These are phyloP conservation scores for Symbiodinium natans DNA, from an alignment of 73 alveolate genomes.

Conservation along the genomic window DNA sequence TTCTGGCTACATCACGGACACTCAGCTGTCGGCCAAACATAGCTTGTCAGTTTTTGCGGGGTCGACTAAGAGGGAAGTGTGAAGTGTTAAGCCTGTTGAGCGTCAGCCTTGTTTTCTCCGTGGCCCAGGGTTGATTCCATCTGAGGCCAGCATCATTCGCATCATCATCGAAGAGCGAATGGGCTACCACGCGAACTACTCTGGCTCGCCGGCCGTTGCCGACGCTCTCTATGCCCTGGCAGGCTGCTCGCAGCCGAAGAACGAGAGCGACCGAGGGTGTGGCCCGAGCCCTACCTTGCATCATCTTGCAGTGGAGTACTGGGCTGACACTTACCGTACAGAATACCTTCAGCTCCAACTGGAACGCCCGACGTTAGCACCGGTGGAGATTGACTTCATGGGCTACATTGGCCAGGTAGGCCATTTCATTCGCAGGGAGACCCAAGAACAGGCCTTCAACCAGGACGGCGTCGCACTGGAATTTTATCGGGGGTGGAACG, in stretches of 20 bases:
- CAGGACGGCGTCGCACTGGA: background rate
- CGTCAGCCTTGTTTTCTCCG: too few species aligned
- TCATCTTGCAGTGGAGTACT: background rate
- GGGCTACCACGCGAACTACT: background rate
- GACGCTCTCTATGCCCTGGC: constrained; percentile 20
- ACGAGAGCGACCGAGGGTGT: background rate
- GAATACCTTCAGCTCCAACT: background rate
- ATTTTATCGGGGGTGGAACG: constrained; percentile 13
- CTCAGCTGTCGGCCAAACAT: too few species aligned
- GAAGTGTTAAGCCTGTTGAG: too few species aligned
- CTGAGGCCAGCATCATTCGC: too few species aligned
- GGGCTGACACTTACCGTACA: background rate
- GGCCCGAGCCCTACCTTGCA: background rate
- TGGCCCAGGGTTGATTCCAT: too few species aligned
- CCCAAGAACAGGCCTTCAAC: background rate
- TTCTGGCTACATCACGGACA: too few species aligned
- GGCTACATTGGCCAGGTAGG: background rate
- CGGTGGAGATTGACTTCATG: background rate
- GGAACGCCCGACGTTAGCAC: background rate
- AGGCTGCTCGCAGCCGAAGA: background rate
- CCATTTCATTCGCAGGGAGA: background rate
- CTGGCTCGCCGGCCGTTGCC: background rate
- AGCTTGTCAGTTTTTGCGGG: too few species aligned
- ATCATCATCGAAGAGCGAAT: background rate
- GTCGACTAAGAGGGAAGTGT: too few species aligned